Conservation (phyloP, 2,329 filamentous ascomycete species). For the Clarireedia paspali region DNA sequence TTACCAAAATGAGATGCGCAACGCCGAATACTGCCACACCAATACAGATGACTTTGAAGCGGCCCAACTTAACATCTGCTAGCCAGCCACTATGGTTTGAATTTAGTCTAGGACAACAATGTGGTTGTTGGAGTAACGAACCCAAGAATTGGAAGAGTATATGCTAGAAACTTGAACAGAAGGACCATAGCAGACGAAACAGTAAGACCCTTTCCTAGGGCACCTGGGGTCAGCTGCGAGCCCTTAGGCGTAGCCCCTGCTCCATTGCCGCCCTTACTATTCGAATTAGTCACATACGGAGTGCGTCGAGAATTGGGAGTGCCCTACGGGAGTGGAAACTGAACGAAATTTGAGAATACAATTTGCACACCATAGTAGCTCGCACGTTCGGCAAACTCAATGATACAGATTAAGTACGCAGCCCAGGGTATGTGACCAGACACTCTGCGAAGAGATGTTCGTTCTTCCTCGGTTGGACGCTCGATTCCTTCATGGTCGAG, state of each 20-base stretch:
- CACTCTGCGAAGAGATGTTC: slow-evolving; percentile 51
- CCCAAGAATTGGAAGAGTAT: slow-evolving; percentile 30
- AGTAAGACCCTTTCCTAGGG: slow-evolving; percentile 48
- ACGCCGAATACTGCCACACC: slow-evolving; percentile 46
- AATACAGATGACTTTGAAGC: slow-evolving; percentile 52
- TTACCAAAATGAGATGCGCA: slow-evolving; percentile 51
- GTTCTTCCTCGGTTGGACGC: slow-evolving; percentile 48
- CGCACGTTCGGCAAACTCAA: slow-evolving; percentile 70
- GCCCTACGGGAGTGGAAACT: slow-evolving; percentile 44
- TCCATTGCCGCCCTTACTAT: slow-evolving; percentile 31
- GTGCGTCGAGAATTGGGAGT: not conserved
- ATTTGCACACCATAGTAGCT: slow-evolving; percentile 66
- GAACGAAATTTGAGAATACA: slow-evolving; percentile 53
- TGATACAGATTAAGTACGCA: slow-evolving; percentile 63
- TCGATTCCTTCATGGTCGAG: slow-evolving; percentile 5
- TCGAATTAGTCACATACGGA: not conserved
- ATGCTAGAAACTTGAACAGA: slow-evolving; percentile 43
- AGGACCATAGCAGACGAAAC: slow-evolving; percentile 45
- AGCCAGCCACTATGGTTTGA: slow-evolving; percentile 36
- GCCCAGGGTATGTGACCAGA: slow-evolving; percentile 58
- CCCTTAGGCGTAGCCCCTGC: slow-evolving; percentile 32
- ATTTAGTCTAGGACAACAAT: slow-evolving; percentile 29
- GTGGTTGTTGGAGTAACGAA: not conserved
- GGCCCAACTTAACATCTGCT: slow-evolving; percentile 58
- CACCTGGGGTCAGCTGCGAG: slow-evolving; percentile 39